These are phyloP conservation scores for Orobanche coerulescens DNA, from an alignment of 257 asterid genomes.

Conservation along the genomic window DNA sequence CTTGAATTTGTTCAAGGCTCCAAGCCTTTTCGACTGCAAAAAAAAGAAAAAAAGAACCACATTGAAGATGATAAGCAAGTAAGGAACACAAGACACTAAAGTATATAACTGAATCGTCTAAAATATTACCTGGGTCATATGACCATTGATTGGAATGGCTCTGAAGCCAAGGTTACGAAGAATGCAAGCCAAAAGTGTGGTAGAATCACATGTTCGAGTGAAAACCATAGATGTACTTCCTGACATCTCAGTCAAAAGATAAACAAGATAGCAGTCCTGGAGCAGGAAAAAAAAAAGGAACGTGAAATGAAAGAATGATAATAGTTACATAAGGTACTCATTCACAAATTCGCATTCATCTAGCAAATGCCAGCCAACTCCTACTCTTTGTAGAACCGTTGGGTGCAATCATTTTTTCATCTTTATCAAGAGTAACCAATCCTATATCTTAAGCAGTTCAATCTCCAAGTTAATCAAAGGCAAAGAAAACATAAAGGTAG, in stretches of 20 bases:
- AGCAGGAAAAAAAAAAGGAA: neutral
- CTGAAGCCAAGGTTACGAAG: slow-evolving; percentile 71
- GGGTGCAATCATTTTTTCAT: neutral
- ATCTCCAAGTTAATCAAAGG: neutral
- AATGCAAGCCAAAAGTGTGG: slow-evolving; percentile 56
- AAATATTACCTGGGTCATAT: slow-evolving; percentile 68
- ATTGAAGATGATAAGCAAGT: no score
- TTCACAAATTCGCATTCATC: neutral
- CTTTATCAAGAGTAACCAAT: neutral
- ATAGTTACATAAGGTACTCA: neutral
- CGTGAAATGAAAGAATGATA: neutral
- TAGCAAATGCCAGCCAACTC: neutral
- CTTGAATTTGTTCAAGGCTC: slow-evolving; percentile 76
- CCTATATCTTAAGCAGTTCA: neutral
- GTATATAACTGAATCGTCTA: slow-evolving; percentile 1
- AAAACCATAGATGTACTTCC: slow-evolving; percentile 82
- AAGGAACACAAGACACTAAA: neutral
- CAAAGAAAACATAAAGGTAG: neutral
- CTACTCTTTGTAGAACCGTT: neutral
- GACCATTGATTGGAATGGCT: slow-evolving; percentile 91
- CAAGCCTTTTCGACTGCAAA: slow-evolving; percentile 68
- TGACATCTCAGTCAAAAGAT: slow-evolving; percentile 61
- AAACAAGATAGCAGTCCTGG: slow-evolving; percentile 85
- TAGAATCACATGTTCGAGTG: slow-evolving; percentile 83
- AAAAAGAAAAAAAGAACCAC: neutral